Percentiles rank a stretch among this genome's conserved stretches.
These are phyloP conservation scores for Stephania yunnanensis DNA, from an alignment of 164 flowering plant genomes.

Conservation along the genomic window DNA sequence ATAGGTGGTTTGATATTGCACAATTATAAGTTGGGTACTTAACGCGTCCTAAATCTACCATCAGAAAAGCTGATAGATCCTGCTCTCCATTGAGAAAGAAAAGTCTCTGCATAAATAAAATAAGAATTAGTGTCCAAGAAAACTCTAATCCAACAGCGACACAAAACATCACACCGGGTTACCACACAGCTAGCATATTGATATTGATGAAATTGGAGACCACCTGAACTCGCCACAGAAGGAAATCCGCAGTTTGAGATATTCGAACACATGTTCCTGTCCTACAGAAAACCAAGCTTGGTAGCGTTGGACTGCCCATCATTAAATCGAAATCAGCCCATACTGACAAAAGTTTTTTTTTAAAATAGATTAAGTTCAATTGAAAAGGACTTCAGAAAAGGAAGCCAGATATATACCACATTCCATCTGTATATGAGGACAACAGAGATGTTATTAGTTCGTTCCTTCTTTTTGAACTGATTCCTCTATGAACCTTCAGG, in stretches of 20 bases:
- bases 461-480: slow-evolving; percentile 40
- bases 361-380: background rate
- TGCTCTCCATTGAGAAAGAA: slow-evolving; percentile 92
- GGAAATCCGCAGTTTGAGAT: slow-evolving; percentile 60
- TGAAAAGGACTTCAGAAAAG: background rate
- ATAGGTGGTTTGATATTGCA: slow-evolving; percentile 48
- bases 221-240: slow-evolving; percentile 91
- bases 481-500: slow-evolving; percentile 36
- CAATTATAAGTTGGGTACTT: slow-evolving; percentile 85
- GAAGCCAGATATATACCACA: slow-evolving; percentile 37
- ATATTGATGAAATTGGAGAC: slow-evolving; percentile 5
- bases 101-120: slow-evolving; percentile 56
- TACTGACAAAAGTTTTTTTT: slow-evolving; percentile 1
- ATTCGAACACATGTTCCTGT: slow-evolving; percentile 50
- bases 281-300: slow-evolving; percentile 33
- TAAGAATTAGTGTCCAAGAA: background rate
- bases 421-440: slow-evolving; percentile 46
- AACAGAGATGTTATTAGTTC: slow-evolving; percentile 47
- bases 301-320: slow-evolving; percentile 48
- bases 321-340: slow-evolving; percentile 11
- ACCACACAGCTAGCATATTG: background rate
- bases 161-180: background rate
- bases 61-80: slow-evolving; percentile 72
- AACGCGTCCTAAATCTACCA: slow-evolving; percentile 74
- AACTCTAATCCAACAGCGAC: background rate